Evolutionary conservation across 1,284 basidiomycete species (phyloP).

Genomic region (Nidula niveotomentosa): DNA sequence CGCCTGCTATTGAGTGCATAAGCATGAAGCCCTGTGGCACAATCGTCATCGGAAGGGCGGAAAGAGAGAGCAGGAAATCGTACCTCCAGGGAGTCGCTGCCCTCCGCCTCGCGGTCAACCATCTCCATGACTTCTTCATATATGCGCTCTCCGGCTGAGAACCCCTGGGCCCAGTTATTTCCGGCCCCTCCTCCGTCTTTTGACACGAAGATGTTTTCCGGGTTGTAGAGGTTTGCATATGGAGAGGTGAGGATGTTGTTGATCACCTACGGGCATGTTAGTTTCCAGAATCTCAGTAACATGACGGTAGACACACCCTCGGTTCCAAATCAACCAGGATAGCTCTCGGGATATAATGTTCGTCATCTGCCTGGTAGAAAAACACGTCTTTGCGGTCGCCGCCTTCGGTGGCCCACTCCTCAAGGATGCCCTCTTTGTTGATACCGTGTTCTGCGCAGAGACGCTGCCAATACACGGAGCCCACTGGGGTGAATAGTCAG

Average conservation of each 20-base stretch:
- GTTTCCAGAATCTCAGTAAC: not conserved
- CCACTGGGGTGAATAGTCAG: slow-evolving; percentile 53
- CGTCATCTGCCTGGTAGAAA: slow-evolving; percentile 99
- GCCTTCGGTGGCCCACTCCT: slow-evolving; percentile 93
- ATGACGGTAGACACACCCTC: slow-evolving; percentile 56
- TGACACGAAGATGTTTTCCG: slow-evolving; percentile 96
- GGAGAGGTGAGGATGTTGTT: slow-evolving; percentile 93
- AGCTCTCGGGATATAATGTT: slow-evolving; percentile 97
- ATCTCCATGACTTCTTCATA: slow-evolving; percentile 99
- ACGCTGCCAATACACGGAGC: slow-evolving; percentile 93
- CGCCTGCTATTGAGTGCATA: slow-evolving; percentile 98
- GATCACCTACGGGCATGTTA: slow-evolving; percentile 71
- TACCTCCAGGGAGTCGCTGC: slow-evolving; percentile 97
- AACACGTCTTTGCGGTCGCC: slow-evolving; percentile 99
- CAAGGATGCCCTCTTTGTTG: slow-evolving; percentile 88
- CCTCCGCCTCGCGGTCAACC: slow-evolving; percentile 98
- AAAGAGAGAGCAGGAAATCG: slow-evolving; percentile 2
- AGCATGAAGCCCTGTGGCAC: slow-evolving; percentile 92
- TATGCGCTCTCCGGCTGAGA: slow-evolving; percentile 85
- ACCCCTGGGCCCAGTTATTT: slow-evolving; percentile 99
- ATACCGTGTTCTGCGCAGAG: slow-evolving; percentile 97
- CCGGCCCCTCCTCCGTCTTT: slow-evolving; percentile 98
- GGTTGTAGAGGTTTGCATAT: slow-evolving; percentile 94
- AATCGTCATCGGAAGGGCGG: not conserved
- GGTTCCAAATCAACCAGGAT: slow-evolving; percentile 99